Conservation (phyloP, 345 rosid species). For the Hibiscus mutabilis region DNA sequence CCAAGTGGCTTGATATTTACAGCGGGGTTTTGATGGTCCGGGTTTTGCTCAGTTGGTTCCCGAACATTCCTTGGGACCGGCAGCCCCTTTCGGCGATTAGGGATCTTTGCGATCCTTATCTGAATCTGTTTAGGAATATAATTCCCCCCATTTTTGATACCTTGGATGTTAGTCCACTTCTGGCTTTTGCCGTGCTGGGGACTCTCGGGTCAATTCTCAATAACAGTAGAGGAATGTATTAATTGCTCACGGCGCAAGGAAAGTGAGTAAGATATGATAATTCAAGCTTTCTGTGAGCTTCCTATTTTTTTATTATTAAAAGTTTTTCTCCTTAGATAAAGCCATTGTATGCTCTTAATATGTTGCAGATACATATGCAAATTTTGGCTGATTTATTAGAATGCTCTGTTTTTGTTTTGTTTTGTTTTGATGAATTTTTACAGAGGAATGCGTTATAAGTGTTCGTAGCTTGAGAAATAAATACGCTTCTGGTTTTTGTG, state of each 20-base stretch:
- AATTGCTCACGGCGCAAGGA: constrained; percentile 1
- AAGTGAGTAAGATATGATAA: not conserved
- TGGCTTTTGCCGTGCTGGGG: constrained; percentile 81
- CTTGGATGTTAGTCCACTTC: constrained; percentile 75
- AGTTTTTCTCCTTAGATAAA: not conserved
- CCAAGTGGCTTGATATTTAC: constrained; percentile 87
- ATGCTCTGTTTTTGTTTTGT: not conserved
- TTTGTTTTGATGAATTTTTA: not conserved
- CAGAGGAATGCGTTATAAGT: not conserved
- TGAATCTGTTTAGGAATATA: constrained; percentile 78
- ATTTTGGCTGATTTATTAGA: not conserved
- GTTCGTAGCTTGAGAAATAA: not conserved
- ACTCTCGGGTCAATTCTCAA: constrained; percentile 60
- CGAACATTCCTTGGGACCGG: constrained; percentile 87
- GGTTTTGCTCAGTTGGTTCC: constrained; percentile 96
- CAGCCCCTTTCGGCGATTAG: constrained; percentile 83
- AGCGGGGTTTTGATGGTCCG: constrained; percentile 85
- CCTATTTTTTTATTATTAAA: not conserved
- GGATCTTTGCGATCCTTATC: constrained; percentile 83
- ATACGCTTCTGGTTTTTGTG: not conserved
- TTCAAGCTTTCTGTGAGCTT: not conserved
- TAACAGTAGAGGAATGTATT: constrained; percentile 32
- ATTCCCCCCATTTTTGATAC: constrained; percentile 80
- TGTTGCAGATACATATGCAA: too few relatives aligned
- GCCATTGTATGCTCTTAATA: not conserved